Evolutionary conservation across 345 rosid species (phyloP).

Genomic region (Brassica cretica): DNA sequence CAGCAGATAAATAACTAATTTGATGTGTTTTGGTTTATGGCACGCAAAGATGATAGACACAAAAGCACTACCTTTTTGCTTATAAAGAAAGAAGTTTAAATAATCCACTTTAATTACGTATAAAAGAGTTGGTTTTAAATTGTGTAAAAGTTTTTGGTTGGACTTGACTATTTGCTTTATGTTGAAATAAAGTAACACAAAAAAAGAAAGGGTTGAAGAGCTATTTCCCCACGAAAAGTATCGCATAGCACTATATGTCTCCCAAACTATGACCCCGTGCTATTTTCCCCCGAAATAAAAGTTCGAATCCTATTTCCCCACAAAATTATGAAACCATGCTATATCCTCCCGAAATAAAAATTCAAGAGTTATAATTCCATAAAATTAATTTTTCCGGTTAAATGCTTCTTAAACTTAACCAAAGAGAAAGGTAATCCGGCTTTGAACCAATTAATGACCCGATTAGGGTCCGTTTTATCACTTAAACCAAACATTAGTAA

Average conservation of each 20-base stretch:
- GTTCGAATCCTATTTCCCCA: not conserved
- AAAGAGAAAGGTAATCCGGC: not conserved
- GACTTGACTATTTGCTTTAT: conserved; percentile 19
- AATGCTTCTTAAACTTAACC: not conserved
- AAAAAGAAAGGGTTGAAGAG: not conserved
- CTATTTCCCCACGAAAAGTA: not conserved
- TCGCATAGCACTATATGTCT: not conserved
- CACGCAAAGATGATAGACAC: not conserved
- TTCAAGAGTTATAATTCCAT: not conserved
- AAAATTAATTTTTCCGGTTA: not conserved
- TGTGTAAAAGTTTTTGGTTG: not conserved
- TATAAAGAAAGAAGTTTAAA: not conserved
- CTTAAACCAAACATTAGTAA: not conserved
- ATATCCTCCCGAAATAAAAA: not conserved
- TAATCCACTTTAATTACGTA: not conserved
- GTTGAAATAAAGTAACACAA: conserved; percentile 7
- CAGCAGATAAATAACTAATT: not conserved
- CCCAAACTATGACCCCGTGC: not conserved
- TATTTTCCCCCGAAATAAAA: not conserved
- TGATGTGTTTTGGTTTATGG: not conserved
- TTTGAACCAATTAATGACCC: not conserved
- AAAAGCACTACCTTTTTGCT: not conserved
- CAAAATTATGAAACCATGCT: not conserved
- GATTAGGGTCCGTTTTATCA: not conserved
- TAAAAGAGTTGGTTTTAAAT: not conserved